A percentile compares a stretch with the other conserved stretches of the same genome.
These are phyloP conservation scores for Xylariaceae sp. DNA, from an alignment of 2,329 filamentous ascomycete genomes.

Conservation along the genomic window DNA sequence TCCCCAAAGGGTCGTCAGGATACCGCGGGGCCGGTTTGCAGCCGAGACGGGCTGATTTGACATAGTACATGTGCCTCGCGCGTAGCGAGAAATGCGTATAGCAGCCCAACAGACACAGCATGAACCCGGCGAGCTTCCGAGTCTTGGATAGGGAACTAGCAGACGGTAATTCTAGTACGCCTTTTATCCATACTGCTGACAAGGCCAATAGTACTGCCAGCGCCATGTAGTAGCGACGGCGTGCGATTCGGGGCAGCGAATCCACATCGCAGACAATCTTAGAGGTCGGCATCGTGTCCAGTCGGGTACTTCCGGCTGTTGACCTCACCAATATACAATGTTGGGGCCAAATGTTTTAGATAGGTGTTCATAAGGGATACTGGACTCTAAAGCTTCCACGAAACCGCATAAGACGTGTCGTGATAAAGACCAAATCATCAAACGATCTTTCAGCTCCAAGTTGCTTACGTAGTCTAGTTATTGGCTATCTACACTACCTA, in stretches of 20 bases:
- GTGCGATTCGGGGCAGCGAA: constrained; percentile 14
- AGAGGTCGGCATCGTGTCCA: constrained; percentile 4
- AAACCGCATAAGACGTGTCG: no score
- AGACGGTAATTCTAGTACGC: constrained; percentile 13
- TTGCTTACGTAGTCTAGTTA: no score
- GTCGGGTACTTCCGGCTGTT: no score
- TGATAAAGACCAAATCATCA: no score
- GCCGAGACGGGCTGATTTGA: constrained; percentile 12
- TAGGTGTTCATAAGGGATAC: no score
- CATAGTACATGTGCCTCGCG: constrained; percentile 16
- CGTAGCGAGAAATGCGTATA: constrained; percentile 20
- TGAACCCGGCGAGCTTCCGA: constrained; percentile 5
- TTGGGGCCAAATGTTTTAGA: no score
- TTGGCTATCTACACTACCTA: no score
- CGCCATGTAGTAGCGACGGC: constrained; percentile 17
- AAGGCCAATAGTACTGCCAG: constrained; percentile 4
- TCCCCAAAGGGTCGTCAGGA: constrained; percentile 21
- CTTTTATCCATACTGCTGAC: constrained; percentile 7
- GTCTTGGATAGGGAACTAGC: background rate
- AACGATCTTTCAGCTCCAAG: no score
- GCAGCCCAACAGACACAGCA: constrained; percentile 9
- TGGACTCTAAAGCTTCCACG: no score
- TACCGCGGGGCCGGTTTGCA: constrained; percentile 20
- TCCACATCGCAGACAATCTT: constrained; percentile 6
- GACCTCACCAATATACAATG: no score